Percentiles rank a stretch among this genome's conserved stretches.
These are phyloP conservation scores for Metahyphopichia silvanorum DNA, from an alignment of 805 yeast species.

Conservation along the genomic window DNA sequence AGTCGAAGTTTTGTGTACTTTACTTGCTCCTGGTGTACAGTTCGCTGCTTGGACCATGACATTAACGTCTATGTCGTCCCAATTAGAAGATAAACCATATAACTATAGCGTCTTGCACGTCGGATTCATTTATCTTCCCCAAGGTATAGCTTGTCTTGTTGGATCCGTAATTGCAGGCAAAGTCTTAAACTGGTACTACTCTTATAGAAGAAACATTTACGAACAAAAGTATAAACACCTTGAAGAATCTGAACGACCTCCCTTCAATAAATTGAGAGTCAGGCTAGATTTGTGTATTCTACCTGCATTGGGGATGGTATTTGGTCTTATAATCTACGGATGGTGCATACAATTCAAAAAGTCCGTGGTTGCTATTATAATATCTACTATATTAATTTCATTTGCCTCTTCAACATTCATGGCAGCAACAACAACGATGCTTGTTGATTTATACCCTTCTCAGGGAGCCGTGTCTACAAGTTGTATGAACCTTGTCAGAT, in stretches of 20 bases:
- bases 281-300: slow-evolving; percentile 42
- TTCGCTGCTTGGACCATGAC: slow-evolving; percentile 70
- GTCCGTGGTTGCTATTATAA: slow-evolving; percentile 52
- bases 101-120: slow-evolving; percentile 51
- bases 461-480: slow-evolving; percentile 74
- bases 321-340: slow-evolving; percentile 47
- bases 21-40: slow-evolving; percentile 59
- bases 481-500: slow-evolving; percentile 67
- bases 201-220: slow-evolving; percentile 16
- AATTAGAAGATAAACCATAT: slow-evolving; percentile 46
- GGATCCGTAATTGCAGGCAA: slow-evolving; percentile 63
- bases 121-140: slow-evolving; percentile 72
- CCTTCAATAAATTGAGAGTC: slow-evolving; percentile 54
- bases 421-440: slow-evolving; percentile 57
- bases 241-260: slow-evolving; percentile 23
- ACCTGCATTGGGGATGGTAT: slow-evolving; percentile 36
- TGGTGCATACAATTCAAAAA: slow-evolving; percentile 61
- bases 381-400: slow-evolving; percentile 57
- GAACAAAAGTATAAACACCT: slow-evolving; percentile 21
- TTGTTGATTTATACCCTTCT: slow-evolving; percentile 74
- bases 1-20: slow-evolving; percentile 43
- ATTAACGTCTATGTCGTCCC: slow-evolving; percentile 61
- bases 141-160: slow-evolving; percentile 62
- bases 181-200: slow-evolving; percentile 51
- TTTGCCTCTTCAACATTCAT: slow-evolving; percentile 56